Percentiles rank a stretch among this genome's conserved stretches.
These are phyloP conservation scores for Anacardium occidentale DNA, from an alignment of 345 rosid genomes.

Conservation along the genomic window DNA sequence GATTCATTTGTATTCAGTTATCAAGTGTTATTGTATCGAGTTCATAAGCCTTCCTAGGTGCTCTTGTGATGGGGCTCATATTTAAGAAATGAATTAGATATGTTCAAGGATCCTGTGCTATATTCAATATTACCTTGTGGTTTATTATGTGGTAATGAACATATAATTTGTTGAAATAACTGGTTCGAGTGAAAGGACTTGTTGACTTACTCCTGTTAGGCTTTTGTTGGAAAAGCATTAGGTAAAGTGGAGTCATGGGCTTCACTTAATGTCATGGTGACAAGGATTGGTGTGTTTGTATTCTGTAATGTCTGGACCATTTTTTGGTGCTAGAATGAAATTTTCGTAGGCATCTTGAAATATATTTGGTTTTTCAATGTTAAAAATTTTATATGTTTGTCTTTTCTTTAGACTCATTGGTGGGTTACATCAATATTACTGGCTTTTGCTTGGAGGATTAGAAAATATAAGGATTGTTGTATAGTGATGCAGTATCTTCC, in stretches of 20 bases:
- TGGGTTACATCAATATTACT: not conserved
- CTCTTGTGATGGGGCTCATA: not conserved
- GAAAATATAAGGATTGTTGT: not conserved
- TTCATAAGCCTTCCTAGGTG: not conserved
- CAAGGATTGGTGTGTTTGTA: not conserved
- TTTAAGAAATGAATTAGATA: not conserved
- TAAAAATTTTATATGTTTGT: not conserved
- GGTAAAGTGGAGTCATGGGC: not conserved
- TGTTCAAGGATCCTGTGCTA: not conserved
- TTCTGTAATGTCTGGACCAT: not conserved
- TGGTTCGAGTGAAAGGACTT: constrained; percentile 6
- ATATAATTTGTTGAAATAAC: not conserved
- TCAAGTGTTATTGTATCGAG: not conserved
- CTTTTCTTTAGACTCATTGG: not conserved
- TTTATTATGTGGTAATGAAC: not conserved
- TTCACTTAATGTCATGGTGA: not conserved
- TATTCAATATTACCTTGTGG: not conserved
- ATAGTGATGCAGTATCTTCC: not conserved
- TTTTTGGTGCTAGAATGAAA: not conserved
- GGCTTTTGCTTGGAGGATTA: not conserved
- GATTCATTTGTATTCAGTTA: not conserved
- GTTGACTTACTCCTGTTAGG: not conserved
- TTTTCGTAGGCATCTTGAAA: no score
- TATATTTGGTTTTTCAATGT: not conserved
- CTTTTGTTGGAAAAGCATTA: not conserved